phyloP scores from a whole-genome alignment of 768 basidiomycete genomes.

The Amanita polypyramis region DNA sequence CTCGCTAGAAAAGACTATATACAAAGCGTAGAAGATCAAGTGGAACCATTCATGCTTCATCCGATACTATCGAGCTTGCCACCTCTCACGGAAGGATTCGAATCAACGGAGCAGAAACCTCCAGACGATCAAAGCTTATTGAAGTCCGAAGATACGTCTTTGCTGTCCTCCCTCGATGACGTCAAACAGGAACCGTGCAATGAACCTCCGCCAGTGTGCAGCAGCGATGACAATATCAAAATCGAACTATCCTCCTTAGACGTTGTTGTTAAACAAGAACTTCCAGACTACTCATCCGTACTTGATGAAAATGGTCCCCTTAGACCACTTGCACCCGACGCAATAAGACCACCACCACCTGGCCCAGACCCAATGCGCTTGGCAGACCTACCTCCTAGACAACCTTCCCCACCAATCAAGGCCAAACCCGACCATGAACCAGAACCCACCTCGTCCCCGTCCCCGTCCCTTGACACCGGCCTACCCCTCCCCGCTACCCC shows the following conservation, averaged over 20 bases:
- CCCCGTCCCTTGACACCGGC: not conserved
- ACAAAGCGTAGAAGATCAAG: conserved; percentile 47
- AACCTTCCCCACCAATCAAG: not conserved
- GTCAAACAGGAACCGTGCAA: not conserved
- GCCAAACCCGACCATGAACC: not conserved
- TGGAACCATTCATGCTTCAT: conserved; percentile 78
- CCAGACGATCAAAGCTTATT: not conserved
- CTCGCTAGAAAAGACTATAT: conserved; percentile 65
- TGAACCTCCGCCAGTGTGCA: not conserved
- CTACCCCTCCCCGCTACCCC: conserved; percentile 9
- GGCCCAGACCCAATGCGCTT: not conserved
- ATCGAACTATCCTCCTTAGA: not conserved
- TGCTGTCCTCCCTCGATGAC: not conserved
- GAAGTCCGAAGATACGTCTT: not conserved
- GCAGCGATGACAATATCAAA: not conserved
- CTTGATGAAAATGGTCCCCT: not conserved
- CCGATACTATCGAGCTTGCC: conserved; percentile 61
- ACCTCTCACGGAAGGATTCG: conserved; percentile 35
- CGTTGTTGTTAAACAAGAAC: not conserved
- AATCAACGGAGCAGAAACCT: conserved; percentile 6
- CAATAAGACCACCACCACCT: not conserved
- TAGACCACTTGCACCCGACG: not conserved
- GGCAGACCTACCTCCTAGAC: not conserved
- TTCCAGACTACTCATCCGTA: not conserved
- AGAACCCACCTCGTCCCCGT: not conserved